A percentile compares a stretch with the other conserved stretches of the same genome.
phyloP scores from a whole-genome alignment of 2,329 filamentous ascomycete species.

The Colletotrichum sublineola region DNA sequence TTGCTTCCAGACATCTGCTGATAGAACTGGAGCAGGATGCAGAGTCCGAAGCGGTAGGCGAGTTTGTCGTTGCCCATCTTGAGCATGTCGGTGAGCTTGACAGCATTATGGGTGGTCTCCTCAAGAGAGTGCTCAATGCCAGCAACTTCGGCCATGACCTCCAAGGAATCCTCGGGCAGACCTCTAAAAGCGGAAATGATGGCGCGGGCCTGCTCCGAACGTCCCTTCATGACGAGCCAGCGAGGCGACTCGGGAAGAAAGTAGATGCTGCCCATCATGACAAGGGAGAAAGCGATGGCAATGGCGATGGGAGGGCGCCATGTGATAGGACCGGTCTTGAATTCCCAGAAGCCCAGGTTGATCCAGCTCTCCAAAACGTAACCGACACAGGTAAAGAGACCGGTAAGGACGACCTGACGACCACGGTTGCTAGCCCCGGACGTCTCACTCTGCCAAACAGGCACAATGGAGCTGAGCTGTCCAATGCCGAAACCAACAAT shows the following conservation, averaged over 20 bases:
- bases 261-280: constrained; percentile 53
- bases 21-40: constrained; percentile 66
- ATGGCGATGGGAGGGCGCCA: constrained; percentile 55
- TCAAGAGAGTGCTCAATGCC: constrained; percentile 64
- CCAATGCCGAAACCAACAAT: constrained; percentile 58
- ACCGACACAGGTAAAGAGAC: constrained; percentile 42
- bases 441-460: constrained; percentile 57
- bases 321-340: constrained; percentile 47
- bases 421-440: constrained; percentile 58
- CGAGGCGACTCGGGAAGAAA: constrained; percentile 52
- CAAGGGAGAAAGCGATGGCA: constrained; percentile 49
- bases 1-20: constrained; percentile 50
- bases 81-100: constrained; percentile 58
- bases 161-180: constrained; percentile 60
- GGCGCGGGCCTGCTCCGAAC: constrained; percentile 49
- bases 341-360: constrained; percentile 58
- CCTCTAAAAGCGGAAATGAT: constrained; percentile 60
- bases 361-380: constrained; percentile 59
- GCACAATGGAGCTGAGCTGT: constrained; percentile 55
- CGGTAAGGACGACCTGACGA: constrained; percentile 54
- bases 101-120: constrained; percentile 52
- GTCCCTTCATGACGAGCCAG: constrained; percentile 50
- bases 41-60: constrained; percentile 61
- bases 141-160: constrained; percentile 64
- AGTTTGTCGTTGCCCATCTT: constrained; percentile 64